A percentile compares a stretch with the other conserved stretches of the same genome.
These are phyloP conservation scores for Penicillium olsonii DNA, from an alignment of 2,329 filamentous ascomycete species.

Conservation along the genomic window DNA sequence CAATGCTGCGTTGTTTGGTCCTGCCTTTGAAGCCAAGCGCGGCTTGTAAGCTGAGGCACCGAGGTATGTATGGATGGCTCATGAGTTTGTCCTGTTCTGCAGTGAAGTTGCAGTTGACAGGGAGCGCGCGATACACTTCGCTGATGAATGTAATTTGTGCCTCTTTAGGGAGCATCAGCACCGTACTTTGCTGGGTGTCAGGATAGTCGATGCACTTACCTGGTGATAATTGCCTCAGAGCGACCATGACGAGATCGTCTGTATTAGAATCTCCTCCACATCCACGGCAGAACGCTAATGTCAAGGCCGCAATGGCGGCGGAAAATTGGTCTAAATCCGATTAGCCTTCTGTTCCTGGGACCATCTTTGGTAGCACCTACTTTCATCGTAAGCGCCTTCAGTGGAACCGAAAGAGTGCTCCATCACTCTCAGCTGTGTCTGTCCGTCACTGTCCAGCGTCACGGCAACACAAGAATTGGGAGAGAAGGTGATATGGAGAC, in stretches of 20 bases:
- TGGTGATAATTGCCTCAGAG: conserved; percentile 55
- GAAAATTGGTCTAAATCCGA: conserved; percentile 38
- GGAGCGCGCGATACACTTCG: conserved; percentile 69
- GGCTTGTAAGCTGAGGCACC: conserved; percentile 76
- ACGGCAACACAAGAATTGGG: conserved; percentile 46
- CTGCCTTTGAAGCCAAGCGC: conserved; percentile 73
- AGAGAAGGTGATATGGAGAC: conserved; percentile 44
- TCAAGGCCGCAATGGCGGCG: conserved; percentile 64
- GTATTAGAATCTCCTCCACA: conserved; percentile 54
- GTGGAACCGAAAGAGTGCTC: conserved; percentile 43
- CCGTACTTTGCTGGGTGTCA: conserved; percentile 34
- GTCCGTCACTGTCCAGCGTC: conserved; percentile 40
- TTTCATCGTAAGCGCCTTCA: conserved; percentile 39
- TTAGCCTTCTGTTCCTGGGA: neutral
- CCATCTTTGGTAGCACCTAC: conserved; percentile 25
- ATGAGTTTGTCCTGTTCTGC: conserved; percentile 75
- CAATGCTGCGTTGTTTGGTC: conserved; percentile 61
- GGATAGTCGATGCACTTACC: conserved; percentile 37
- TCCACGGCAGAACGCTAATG: conserved; percentile 53
- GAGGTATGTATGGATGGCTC: conserved; percentile 70
- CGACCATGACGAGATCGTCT: conserved; percentile 70
- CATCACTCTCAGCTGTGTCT: conserved; percentile 41
- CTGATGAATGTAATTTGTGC: conserved; percentile 65
- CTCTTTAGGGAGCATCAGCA: conserved; percentile 43
- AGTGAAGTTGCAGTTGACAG: conserved; percentile 77